Conservation (phyloP, 371 early-diverging fungal species). For the Nosema granulosis region DNA sequence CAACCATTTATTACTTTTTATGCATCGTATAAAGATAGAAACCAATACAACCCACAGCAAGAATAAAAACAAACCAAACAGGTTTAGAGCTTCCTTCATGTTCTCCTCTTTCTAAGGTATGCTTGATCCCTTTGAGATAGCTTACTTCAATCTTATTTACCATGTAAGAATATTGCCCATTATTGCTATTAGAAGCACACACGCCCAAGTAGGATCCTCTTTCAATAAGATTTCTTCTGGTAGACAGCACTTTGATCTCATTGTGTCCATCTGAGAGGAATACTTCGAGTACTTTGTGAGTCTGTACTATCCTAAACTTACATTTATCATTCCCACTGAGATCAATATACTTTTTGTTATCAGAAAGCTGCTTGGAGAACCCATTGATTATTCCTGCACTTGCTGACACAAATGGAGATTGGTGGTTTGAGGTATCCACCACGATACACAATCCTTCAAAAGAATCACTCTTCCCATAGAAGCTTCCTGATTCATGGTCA, state of each 20-base stretch:
- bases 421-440: neutral
- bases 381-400: neutral
- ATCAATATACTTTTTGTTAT: neutral
- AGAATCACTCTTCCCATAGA: neutral
- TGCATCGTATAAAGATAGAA: neutral
- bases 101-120: neutral
- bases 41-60: neutral
- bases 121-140: neutral
- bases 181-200: neutral
- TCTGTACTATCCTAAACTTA: neutral
- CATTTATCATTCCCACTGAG: neutral
- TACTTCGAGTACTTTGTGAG: neutral
- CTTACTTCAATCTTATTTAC: neutral
- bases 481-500: neutral
- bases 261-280: neutral
- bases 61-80: neutral
- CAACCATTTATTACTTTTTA: neutral
- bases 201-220: neutral
- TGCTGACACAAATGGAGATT: neutral
- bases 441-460: neutral
- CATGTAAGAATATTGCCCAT: neutral
- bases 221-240: neutral
- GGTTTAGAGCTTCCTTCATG: neutral
- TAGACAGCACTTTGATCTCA: neutral
- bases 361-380: neutral